phyloP scores from a whole-genome alignment of 2,329 filamentous ascomycete genomes.

The Fusarium pilosicola region DNA sequence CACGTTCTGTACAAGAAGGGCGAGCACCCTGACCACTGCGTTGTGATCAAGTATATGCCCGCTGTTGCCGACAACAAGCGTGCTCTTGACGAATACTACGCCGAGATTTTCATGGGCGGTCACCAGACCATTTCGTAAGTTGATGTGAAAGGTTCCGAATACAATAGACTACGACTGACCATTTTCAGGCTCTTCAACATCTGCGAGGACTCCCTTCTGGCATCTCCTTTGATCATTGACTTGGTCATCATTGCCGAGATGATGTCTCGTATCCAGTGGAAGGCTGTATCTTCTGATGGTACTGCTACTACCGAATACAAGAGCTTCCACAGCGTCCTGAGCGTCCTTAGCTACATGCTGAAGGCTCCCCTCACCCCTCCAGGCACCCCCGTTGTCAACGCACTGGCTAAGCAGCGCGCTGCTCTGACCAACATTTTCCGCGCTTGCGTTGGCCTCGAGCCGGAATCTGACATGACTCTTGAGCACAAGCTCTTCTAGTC shows the following conservation, averaged over 20 bases:
- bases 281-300: slow-evolving; percentile 64
- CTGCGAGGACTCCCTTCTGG: slow-evolving; percentile 96
- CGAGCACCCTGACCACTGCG: slow-evolving; percentile 97
- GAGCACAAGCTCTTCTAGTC: slow-evolving; percentile 94
- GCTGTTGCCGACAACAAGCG: slow-evolving; percentile 99
- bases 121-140: slow-evolving; percentile 92
- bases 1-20: slow-evolving; percentile 86
- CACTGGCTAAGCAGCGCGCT: slow-evolving; percentile 93
- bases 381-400: slow-evolving; percentile 94
- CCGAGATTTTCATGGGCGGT: slow-evolving; percentile 98
- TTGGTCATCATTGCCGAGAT: slow-evolving; percentile 93
- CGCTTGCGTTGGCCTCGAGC: slow-evolving; percentile 94
- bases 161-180: slow-evolving; percentile 24
- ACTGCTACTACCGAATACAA: slow-evolving; percentile 75
- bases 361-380: slow-evolving; percentile 94
- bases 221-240: slow-evolving; percentile 96
- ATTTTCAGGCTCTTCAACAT: slow-evolving; percentile 89
- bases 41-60: slow-evolving; percentile 99
- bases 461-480: slow-evolving; percentile 98
- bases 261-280: slow-evolving; percentile 99
- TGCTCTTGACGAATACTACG: slow-evolving; percentile 98
- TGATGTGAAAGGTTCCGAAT: background rate
- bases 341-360: slow-evolving; percentile 98
- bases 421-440: slow-evolving; percentile 98
- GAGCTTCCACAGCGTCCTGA: slow-evolving; percentile 96